These are phyloP conservation scores for Silybum marianum DNA, from an alignment of 129 eudicot genomes.

Conservation along the genomic window DNA sequence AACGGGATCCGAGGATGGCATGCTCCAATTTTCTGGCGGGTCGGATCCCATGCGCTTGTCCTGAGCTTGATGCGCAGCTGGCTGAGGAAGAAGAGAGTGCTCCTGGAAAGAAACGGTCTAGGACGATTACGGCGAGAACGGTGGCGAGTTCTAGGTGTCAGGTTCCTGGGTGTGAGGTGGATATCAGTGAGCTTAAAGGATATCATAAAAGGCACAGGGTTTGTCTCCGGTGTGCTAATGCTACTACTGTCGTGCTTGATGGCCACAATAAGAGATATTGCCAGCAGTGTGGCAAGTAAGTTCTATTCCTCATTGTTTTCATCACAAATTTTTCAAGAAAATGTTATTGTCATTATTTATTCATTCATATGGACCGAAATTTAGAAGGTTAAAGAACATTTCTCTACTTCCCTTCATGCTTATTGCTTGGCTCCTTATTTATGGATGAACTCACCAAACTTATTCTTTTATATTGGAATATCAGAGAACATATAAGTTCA, in stretches of 20 bases:
- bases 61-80: conserved; percentile 70
- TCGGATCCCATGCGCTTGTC: conserved; percentile 89
- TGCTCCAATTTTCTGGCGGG: conserved; percentile 85
- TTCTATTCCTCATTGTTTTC: not conserved
- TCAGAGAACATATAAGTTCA: not conserved
- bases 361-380: not conserved
- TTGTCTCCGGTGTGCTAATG: conserved; percentile 77
- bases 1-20: conserved; percentile 75
- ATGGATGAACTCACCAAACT: not conserved
- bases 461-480: not conserved
- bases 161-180: conserved; percentile 78
- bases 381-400: not conserved
- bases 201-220: conserved; percentile 85
- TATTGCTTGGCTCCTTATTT: not conserved
- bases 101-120: conserved; percentile 65
- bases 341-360: not conserved
- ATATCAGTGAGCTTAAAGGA: conserved; percentile 86
- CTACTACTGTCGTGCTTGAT: conserved; percentile 61
- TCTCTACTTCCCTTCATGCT: not conserved
- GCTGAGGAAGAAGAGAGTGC: conserved; percentile 55
- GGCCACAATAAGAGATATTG: conserved; percentile 81
- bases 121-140: conserved; percentile 28
- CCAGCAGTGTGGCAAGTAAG: conserved; percentile 99
- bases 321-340: not conserved
- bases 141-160: conserved; percentile 55